These are phyloP conservation scores for Musa schizocarpa DNA, from an alignment of 176 grass and related monocot species.

Conservation along the genomic window DNA sequence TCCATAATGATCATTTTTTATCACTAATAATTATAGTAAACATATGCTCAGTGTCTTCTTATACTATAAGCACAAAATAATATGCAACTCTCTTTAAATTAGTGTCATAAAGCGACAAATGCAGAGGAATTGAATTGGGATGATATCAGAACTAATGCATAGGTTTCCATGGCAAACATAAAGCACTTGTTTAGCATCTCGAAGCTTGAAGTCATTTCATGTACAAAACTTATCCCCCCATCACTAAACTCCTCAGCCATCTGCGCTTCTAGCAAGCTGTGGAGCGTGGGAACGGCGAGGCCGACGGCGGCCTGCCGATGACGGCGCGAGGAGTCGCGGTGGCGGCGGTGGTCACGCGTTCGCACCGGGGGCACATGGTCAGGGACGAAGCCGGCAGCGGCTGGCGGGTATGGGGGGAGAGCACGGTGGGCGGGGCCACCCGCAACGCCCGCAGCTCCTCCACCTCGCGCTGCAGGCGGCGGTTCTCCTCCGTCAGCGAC, in stretches of 20 bases:
- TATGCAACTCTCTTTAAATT: too few species aligned
- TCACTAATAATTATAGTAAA: neutral
- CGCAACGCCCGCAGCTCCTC: slow-evolving; percentile 90
- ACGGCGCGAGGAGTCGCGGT: neutral
- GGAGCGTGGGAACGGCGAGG: slow-evolving; percentile 27
- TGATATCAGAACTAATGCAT: too few species aligned
- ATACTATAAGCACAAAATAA: too few species aligned
- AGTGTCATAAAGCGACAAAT: too few species aligned
- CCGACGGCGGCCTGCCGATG: slow-evolving; percentile 11
- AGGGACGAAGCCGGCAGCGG: slow-evolving; percentile 79
- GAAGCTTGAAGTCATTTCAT: neutral
- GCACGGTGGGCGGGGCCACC: slow-evolving; percentile 72
- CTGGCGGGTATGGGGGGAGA: slow-evolving; percentile 78
- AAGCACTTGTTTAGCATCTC: too few species aligned
- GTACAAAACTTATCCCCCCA: slow-evolving; percentile 17
- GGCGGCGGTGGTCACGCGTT: slow-evolving; percentile 59
- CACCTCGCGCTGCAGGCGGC: slow-evolving; percentile 79
- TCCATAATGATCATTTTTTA: neutral
- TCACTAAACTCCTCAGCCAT: neutral
- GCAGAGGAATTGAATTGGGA: too few species aligned
- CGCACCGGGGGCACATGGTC: slow-evolving; percentile 91
- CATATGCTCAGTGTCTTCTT: too few species aligned
- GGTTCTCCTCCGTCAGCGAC: slow-evolving; percentile 96
- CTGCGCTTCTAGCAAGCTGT: slow-evolving; percentile 33
- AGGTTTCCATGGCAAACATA: too few species aligned